Base-by-base conservation (phyloP, 768 basidiomycete species). In the Lactarius akahatsu region DNA sequence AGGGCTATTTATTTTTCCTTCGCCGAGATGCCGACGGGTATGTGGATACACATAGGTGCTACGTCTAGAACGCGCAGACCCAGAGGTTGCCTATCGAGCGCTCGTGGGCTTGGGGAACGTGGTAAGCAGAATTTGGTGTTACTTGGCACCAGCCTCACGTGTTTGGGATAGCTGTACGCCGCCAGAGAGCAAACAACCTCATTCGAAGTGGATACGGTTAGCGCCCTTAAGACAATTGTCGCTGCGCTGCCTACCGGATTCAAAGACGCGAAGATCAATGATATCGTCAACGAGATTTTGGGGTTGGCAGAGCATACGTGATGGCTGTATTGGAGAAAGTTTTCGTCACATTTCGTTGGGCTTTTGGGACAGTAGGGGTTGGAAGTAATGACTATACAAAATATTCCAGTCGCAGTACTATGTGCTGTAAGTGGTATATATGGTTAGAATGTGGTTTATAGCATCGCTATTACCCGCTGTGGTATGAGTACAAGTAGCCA, bases 71-170 rank as follows among this genome's bases (percentile, higher is more conserved):
- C 80, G 62, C 82, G 85, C 72, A 41, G 91, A 93, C 63, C 78
- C 86, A 11, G 91, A 93, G 71, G 84, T 88, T 4, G 81, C 80
- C 30, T 92, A 92, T 73, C 86, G 91, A 41, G 80, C 85, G 10
- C 77, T 87, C 13, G 89, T 91, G 34, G 91, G 84, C 6, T 79
- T 93, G 13, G 91, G 91, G 28, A 92, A 93, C 74, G 74, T 85
- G 38, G 91, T 91, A 69, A 71, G 84, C 75, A 23, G 3, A 28
- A 57, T 50, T 43, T 61, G 15, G 50, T 59, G 30, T 47, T 65
- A 57, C 41, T 23, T 34, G 4, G 64, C 63, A 57, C 62, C 43
- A 62, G 30, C 15, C 63, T 72, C 59, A 69, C 41, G n/a, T 54
- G 52, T 40, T 26, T 18, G 47, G 30, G 43, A 54, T 66, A 91